Base-by-base conservation (phyloP, 352 stramenopile species). In the Peronospora belbahrii region DNA sequence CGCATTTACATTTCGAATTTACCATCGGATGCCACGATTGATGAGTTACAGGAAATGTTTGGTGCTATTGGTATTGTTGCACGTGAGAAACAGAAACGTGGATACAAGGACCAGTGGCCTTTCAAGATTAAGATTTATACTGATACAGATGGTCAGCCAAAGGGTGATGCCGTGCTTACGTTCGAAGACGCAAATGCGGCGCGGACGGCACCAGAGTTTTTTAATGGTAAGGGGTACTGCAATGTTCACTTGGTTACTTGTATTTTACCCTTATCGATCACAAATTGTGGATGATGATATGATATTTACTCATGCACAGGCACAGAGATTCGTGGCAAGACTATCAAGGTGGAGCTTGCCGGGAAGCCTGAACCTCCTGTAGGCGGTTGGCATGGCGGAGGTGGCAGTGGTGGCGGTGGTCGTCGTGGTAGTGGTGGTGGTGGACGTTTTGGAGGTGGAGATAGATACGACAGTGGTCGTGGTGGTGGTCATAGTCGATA, bases 51-150 rank as follows among this genome's bases (percentile, higher is more conserved):
- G 42, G 78, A 89, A 47, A 83, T 88, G 57, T 94, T 94, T 42
- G 83, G 83, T 13, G 76, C 78, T 20, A 75, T 94, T 25, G 83
- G 83, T 18, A 52, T 92, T 22, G 77, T 94, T 34, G 83, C 80
- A 4, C 60, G 78, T 8, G 80, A 92, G 59, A 92, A 91, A 59
- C 83, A 92, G 50, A 90, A 90, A 59, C 75, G 83, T 33, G 83
- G 80, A 1, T 92, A 82, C 63, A 90, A 90, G 51, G 79, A 94
- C 51, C 78, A 94, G 49, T 94, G 83, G 80, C 83, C 83, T 24
- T 94, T 83, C 59, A 94, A 94, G 68, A 92, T 94, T 61, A 94
- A 89, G 55, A 72, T 94, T 22, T 94, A 94, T 59, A 77, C 76
- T 49, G 82, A 92, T 42, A 62, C 83, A 9, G 62, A 60, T 42